These are phyloP conservation scores for Mucor circinelloides DNA, from an alignment of 371 early-diverging fungal genomes.

Conservation along the genomic window DNA sequence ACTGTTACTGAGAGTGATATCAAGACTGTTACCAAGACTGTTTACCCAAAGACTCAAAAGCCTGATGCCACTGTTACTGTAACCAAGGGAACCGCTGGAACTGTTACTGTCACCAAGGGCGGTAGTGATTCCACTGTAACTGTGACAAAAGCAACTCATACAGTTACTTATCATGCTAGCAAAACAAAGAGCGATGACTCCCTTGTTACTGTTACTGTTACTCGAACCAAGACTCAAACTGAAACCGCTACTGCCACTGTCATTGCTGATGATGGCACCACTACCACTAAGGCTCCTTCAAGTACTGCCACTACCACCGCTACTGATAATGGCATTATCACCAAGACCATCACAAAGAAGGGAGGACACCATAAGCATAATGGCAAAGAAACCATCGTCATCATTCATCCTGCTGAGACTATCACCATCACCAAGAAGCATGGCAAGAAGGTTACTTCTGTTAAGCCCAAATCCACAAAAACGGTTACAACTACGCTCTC, in stretches of 20 bases:
- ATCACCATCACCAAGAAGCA: background rate
- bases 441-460: background rate
- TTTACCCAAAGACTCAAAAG: background rate
- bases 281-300: background rate
- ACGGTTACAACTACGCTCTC: background rate
- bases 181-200: background rate
- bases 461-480: background rate
- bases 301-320: background rate
- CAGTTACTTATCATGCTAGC: background rate
- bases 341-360: background rate
- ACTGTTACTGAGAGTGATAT: background rate
- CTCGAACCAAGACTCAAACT: background rate
- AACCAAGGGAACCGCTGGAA: background rate
- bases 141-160: background rate
- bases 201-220: background rate
- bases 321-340: background rate
- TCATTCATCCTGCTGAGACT: background rate
- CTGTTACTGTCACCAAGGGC: background rate
- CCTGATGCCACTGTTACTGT: background rate
- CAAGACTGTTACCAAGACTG: background rate
- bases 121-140: background rate
- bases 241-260: background rate
- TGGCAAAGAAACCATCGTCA: background rate
- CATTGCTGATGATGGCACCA: background rate
- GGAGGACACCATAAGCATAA: background rate